Base-by-base conservation (phyloP, 768 basidiomycete species). In the Rhizopogon vinicolor region DNA sequence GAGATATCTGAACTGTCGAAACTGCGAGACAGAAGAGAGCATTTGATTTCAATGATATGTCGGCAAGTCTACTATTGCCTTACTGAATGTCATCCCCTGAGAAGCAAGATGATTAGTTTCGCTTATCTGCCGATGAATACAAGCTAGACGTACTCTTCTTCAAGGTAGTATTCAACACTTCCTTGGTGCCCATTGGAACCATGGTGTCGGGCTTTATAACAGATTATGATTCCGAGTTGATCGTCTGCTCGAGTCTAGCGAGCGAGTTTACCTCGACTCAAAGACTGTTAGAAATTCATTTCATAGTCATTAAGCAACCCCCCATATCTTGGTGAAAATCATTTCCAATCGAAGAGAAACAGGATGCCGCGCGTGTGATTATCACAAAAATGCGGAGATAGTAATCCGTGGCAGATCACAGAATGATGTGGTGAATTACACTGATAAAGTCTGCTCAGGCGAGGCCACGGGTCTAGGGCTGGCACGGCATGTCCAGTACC, bases 1-100 rank as follows among this genome's bases (percentile, higher is more conserved):
- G 83, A 72, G n/a, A 89, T 68, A 73, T 91, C 87, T 40, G 88
- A 86, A 22, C 79, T 75, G 67, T 88, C 79, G 69, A 83, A 91
- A 60, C 85, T 87, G 62, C n/a, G 37, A 59, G 18, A 57, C 40
- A 44, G 22, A 29, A 51, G 44, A 50, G 41, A 35, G 57, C 12
- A 42, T 39, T n/a, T 62, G 51, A 62, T n/a, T 41, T 35, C 8
- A 10, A 42, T 44, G 45, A 48, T 53, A 55, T 19, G 22, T 41
- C 44, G 25, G 19, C 14, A 39, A 31, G 16, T 14, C 4, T 12
- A 19, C 33, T 12, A 56, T 57, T 54, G 56, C 53, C 68, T 69
- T 37, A 71, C 68, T 62, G 61, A 52, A 29, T 51, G 50, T 14
- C 25, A 50, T 58, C 16, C 58, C 69, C 71, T 46, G 3, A 25